Conservation (phyloP, 108 stramenopile genomes). For the Cylindrotheca fusiformis region DNA sequence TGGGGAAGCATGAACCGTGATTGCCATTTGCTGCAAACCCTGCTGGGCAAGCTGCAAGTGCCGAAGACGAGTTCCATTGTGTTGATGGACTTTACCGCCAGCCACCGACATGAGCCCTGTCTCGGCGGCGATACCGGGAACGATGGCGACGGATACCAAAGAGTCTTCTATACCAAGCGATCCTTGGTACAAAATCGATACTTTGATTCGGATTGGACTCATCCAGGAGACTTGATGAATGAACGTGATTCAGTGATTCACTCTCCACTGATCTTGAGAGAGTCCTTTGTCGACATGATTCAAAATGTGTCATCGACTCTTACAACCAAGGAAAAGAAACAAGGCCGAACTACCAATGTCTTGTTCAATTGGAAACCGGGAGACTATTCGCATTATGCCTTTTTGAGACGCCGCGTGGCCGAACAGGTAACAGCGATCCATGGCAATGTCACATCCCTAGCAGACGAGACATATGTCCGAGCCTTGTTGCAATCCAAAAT, state of each 20-base stretch:
- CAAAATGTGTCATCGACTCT: slow-evolving; percentile 11
- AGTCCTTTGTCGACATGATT: slow-evolving; percentile 33
- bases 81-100: slow-evolving; percentile 33
- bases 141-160: no score
- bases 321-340: background rate
- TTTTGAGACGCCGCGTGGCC: slow-evolving; percentile 32
- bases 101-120: slow-evolving; percentile 15
- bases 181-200: slow-evolving; percentile 35
- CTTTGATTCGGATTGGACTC: slow-evolving; percentile 24
- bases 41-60: slow-evolving; percentile 10
- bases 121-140: slow-evolving; percentile 6
- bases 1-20: slow-evolving; percentile 40
- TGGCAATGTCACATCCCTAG: background rate
- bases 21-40: slow-evolving; percentile 35
- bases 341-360: slow-evolving; percentile 29
- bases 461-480: slow-evolving; percentile 12
- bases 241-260: slow-evolving; percentile 20
- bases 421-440: slow-evolving; percentile 3
- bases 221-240: slow-evolving; percentile 19
- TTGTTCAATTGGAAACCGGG: slow-evolving; percentile 34
- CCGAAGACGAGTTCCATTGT: slow-evolving; percentile 8
- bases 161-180: slow-evolving; percentile 38
- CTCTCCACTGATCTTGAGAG: slow-evolving; percentile 24
- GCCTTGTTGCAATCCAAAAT: slow-evolving; percentile 49
- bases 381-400: slow-evolving; percentile 43